Percentiles rank a stretch among this genome's conserved stretches.
Evolutionary conservation across 306 rosid genomes (phyloP).

Genomic region (Sindora glabra): DNA sequence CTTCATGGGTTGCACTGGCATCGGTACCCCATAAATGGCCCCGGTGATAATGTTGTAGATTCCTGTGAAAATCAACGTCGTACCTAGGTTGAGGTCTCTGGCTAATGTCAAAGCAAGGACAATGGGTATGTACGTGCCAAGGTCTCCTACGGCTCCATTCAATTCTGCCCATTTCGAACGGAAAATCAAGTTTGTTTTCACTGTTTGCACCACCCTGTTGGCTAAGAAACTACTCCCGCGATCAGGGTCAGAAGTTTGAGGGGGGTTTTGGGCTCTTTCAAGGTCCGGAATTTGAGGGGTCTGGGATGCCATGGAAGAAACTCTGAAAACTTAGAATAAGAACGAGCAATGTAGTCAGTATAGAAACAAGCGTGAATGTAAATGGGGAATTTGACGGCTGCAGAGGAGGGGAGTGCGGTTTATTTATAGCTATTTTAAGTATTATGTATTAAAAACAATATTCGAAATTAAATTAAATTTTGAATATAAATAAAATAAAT

Average conservation of each 20-base stretch:
- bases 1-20: conserved; percentile 92
- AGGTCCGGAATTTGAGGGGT: neutral
- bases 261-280: conserved; percentile 2
- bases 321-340: too few relatives aligned
- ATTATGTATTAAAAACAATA: too few relatives aligned
- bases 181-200: conserved; percentile 39
- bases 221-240: neutral
- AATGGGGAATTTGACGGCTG: too few relatives aligned
- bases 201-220: neutral
- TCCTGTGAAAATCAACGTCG: conserved; percentile 72
- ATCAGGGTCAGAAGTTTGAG: neutral
- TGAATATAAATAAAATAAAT: too few relatives aligned
- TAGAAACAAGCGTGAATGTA: neutral
- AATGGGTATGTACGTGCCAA: conserved; percentile 76
- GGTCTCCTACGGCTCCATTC: conserved; percentile 81
- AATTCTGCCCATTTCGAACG: conserved; percentile 57
- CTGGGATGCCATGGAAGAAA: conserved; percentile 26
- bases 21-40: conserved; percentile 67
- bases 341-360: neutral
- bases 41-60: conserved; percentile 61
- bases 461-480: too few relatives aligned
- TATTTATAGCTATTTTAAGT: too few relatives aligned
- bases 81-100: conserved; percentile 55
- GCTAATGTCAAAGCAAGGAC: conserved; percentile 55
- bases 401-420: too few relatives aligned